phyloP scores from a whole-genome alignment of 2,329 filamentous ascomycete genomes.

The Akanthomyces dipterigenus region DNA sequence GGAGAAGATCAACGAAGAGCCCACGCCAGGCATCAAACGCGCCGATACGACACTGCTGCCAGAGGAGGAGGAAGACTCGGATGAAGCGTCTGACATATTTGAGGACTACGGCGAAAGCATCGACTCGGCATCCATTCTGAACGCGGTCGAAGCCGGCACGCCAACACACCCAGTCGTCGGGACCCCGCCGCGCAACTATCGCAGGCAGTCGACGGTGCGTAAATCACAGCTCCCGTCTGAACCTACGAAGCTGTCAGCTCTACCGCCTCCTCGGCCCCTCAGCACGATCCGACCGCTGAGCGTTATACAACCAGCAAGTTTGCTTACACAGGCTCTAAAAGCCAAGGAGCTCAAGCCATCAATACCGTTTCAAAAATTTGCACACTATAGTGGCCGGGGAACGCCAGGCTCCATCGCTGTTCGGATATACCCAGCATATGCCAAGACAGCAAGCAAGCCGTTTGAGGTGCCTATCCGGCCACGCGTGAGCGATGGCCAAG shows the following conservation, averaged over 20 bases:
- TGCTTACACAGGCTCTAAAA: conserved; percentile 65
- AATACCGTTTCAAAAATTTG: conserved; percentile 71
- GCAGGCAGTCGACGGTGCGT: conserved; percentile 56
- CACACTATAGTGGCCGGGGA: conserved; percentile 68
- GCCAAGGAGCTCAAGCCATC: conserved; percentile 62
- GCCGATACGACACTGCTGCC: conserved; percentile 46
- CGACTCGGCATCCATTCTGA: conserved; percentile 65
- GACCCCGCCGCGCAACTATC: conserved; percentile 55
- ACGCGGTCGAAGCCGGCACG: conserved; percentile 52
- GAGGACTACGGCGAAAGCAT: conserved; percentile 61
- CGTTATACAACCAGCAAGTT: conserved; percentile 61
- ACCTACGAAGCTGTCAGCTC: conserved; percentile 52
- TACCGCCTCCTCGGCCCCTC: conserved; percentile 65
- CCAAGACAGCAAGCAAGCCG: conserved; percentile 55
- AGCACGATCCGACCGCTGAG: conserved; percentile 59
- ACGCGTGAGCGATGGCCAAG: conserved; percentile 61
- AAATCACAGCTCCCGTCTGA: conserved; percentile 52
- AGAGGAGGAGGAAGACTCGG: conserved; percentile 54
- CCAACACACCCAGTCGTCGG: conserved; percentile 53
- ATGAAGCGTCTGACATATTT: conserved; percentile 55
- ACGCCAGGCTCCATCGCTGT: conserved; percentile 70
- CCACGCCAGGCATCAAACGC: conserved; percentile 33
- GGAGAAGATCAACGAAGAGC: conserved; percentile 33
- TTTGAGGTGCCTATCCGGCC: conserved; percentile 67
- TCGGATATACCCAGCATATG: conserved; percentile 71